A percentile compares a stretch with the other conserved stretches of the same genome.
Conservation (phyloP, 345 rosid species). For the Dipteronia dyeriana region DNA sequence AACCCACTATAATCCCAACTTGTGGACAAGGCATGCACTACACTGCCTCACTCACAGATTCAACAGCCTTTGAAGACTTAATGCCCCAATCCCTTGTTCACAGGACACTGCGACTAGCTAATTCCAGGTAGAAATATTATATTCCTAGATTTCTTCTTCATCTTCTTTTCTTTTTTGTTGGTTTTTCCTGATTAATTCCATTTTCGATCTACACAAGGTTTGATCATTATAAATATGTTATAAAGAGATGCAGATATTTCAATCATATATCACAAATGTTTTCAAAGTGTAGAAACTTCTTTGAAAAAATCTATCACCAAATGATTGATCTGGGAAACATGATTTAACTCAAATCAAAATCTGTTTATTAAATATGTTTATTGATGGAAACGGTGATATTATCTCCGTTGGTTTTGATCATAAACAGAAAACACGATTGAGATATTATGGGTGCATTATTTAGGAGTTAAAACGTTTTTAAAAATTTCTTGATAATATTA, state of each 20-base stretch:
- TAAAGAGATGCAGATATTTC: too few relatives aligned
- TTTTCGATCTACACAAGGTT: background rate
- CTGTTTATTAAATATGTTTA: background rate
- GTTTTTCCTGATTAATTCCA: background rate
- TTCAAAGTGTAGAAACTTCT: background rate
- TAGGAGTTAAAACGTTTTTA: background rate
- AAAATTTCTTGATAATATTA: too few relatives aligned
- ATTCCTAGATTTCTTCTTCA: too few relatives aligned
- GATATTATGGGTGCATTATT: background rate
- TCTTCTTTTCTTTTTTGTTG: background rate
- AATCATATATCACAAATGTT: background rate
- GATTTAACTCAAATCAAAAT: background rate
- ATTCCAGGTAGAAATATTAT: conserved; percentile 6
- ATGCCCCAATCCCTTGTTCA: background rate
- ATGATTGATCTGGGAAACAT: background rate
- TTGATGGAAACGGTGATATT: background rate
- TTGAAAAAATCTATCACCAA: background rate
- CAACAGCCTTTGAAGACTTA: background rate
- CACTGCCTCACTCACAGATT: background rate
- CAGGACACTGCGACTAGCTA: background rate
- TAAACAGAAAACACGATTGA: background rate
- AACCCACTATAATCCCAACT: background rate
- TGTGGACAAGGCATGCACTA: background rate
- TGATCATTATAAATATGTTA: background rate
- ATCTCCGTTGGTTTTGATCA: too few relatives aligned